phyloP scores from a whole-genome alignment of 495 filamentous ascomycete genomes.

The Polyplosphaeria fusca region DNA sequence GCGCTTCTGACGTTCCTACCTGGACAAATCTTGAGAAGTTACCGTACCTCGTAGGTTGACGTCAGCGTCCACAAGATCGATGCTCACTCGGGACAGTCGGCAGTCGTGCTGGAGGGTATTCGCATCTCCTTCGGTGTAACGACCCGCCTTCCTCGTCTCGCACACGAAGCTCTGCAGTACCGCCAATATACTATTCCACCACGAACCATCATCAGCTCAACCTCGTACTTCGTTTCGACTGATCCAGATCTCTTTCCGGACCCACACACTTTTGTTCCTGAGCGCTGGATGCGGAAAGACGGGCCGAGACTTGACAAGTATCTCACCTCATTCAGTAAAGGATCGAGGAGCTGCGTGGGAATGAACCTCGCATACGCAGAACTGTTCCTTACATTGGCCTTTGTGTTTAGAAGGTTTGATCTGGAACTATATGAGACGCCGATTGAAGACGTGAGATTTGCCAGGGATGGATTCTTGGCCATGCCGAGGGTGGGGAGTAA shows the following conservation, averaged over 20 bases:
- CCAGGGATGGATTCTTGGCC: not conserved
- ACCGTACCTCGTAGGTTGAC: slow-evolving; percentile 1
- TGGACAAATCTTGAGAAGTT: not conserved
- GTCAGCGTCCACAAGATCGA: not conserved
- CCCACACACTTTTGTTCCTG: not conserved
- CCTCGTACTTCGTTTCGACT: not conserved
- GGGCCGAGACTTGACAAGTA: slow-evolving; percentile 36
- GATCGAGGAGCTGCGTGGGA: slow-evolving; percentile 48
- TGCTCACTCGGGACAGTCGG: not conserved
- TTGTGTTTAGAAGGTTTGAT: slow-evolving; percentile 4
- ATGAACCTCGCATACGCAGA: slow-evolving; percentile 34
- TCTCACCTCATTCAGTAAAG: slow-evolving; percentile 48
- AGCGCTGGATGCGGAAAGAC: slow-evolving; percentile 1
- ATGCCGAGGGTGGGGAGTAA: not conserved
- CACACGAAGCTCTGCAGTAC: slow-evolving; percentile 39
- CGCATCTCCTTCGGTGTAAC: not conserved
- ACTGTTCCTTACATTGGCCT: slow-evolving; percentile 3
- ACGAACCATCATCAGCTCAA: not conserved
- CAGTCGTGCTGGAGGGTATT: not conserved
- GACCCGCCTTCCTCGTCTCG: not conserved
- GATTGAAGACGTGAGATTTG: slow-evolving; percentile 6
- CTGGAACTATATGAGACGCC: slow-evolving; percentile 2
- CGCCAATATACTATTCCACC: not conserved
- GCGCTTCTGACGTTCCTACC: not conserved
- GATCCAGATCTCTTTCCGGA: slow-evolving; percentile 26